Conservation (phyloP, 2,329 filamentous ascomycete genomes). For the Cordyceps militaris region DNA sequence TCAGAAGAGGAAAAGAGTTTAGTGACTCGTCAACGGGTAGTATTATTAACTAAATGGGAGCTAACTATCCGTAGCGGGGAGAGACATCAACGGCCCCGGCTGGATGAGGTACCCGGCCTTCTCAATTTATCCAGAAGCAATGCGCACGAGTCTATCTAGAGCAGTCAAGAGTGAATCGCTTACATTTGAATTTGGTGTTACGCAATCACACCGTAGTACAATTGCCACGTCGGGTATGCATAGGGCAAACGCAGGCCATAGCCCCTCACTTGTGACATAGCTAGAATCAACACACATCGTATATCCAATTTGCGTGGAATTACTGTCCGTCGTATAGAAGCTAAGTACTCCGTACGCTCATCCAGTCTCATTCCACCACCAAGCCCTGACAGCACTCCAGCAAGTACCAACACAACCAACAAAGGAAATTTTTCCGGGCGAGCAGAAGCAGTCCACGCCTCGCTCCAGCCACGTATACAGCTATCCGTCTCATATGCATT, state of each 20-base stretch:
- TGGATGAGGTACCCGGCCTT: background rate
- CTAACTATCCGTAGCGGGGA: too few relatives aligned
- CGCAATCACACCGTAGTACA: background rate
- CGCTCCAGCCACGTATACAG: slow-evolving; percentile 5
- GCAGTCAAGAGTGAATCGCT: background rate
- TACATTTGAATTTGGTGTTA: background rate
- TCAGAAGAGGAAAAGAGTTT: background rate
- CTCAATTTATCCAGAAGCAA: too few relatives aligned
- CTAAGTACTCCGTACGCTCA: background rate
- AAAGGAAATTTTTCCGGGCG: slow-evolving; percentile 1
- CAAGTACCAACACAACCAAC: background rate
- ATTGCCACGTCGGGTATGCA: background rate
- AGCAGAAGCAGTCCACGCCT: slow-evolving; percentile 7
- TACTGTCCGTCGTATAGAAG: background rate
- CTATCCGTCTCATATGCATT: slow-evolving; percentile 4
- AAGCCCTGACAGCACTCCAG: background rate
- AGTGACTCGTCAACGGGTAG: background rate
- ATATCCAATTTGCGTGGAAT: slow-evolving; percentile 1
- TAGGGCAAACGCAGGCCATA: background rate
- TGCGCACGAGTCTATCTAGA: background rate
- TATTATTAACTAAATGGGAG: background rate
- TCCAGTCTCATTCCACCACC: background rate
- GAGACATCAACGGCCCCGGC: background rate
- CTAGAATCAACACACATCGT: background rate
- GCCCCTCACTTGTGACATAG: background rate